Evolutionary conservation across 306 rosid genomes (phyloP).

Genomic region (Comarum palustre): DNA sequence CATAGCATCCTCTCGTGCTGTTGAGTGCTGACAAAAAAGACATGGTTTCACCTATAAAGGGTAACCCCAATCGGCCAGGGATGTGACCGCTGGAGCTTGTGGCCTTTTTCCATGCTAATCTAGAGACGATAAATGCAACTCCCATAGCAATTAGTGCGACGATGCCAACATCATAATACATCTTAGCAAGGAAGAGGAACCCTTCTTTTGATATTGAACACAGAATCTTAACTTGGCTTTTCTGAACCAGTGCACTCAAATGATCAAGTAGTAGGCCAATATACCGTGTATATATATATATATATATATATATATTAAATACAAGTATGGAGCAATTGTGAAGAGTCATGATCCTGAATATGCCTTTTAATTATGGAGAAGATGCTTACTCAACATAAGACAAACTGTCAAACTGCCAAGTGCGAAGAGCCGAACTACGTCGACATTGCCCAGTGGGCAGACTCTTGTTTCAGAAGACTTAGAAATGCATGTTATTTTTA

Average conservation of each 20-base stretch:
- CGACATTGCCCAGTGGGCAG: too few species aligned
- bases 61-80: constrained; percentile 69
- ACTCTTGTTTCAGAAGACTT: too few species aligned
- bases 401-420: too few species aligned
- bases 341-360: too few species aligned
- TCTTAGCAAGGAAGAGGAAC: constrained; percentile 30
- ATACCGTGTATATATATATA: too few species aligned
- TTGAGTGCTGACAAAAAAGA: constrained; percentile 59
- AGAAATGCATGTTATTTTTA: too few species aligned
- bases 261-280: too few species aligned
- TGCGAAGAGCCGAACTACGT: too few species aligned
- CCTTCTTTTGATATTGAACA: constrained; percentile 23
- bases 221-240: not conserved
- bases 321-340: too few species aligned
- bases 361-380: too few species aligned
- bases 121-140: constrained; percentile 37
- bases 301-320: too few species aligned
- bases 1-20: constrained; percentile 66
- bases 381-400: too few species aligned
- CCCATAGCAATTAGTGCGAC: constrained; percentile 36
- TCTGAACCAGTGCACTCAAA: not conserved
- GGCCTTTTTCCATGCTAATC: constrained; percentile 36
- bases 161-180: constrained; percentile 25
- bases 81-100: constrained; percentile 28
- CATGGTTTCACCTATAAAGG: constrained; percentile 62